Evolutionary conservation across 75 land plant species (phyloP), one percentile per base, ranked within the genome.

Genomic region (Chamaecyparis obtusa): DNA sequence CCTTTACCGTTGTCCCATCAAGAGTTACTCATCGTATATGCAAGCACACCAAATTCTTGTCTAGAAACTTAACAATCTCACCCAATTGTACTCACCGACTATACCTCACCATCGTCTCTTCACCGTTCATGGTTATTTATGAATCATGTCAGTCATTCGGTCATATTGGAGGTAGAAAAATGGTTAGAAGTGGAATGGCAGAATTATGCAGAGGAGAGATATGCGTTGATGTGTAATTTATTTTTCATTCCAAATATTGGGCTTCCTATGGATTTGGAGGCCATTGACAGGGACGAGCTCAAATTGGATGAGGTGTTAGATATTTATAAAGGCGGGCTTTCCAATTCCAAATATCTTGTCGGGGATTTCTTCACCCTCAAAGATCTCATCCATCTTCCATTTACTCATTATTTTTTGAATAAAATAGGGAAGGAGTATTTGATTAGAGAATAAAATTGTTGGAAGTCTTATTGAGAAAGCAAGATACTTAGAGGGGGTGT

Each of bases 381-480:
- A n/a, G 97, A 96, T 90, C 93, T 96, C 3, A 85, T 88, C 46
- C 95, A 96, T 89, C 85, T 94, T 35, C 93, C 93, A 2, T 88
- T 87, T 51, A 79, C 87, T 4, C 90, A 93, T 5, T 91, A 90
- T 84, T 39, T 94, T 51, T 86, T n/a, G n/a, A n/a, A n/a, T n/a
- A n/a, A n/a, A n/a, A n/a, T n/a, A n/a, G n/a, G n/a, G n/a, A n/a
- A n/a, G 92, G 51, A 79, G 60, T 67, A 79, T 46, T 7, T 46
- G 48, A 46, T 46, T 4, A 3, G 48, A 46, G 48, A 56, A 46
- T 87, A 91, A 86, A 86, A 92, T 86, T 84, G 91, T 89, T 91
- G 92, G 87, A 83, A 72, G n/a, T n/a, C n/a, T n/a, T n/a, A n/a
- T n/a, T n/a, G n/a, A n/a, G n/a, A n/a, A n/a, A n/a, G n/a, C n/a